Evolutionary conservation across 441 rosid genomes (phyloP).

Genomic region (Metrosideros polymorpha): DNA sequence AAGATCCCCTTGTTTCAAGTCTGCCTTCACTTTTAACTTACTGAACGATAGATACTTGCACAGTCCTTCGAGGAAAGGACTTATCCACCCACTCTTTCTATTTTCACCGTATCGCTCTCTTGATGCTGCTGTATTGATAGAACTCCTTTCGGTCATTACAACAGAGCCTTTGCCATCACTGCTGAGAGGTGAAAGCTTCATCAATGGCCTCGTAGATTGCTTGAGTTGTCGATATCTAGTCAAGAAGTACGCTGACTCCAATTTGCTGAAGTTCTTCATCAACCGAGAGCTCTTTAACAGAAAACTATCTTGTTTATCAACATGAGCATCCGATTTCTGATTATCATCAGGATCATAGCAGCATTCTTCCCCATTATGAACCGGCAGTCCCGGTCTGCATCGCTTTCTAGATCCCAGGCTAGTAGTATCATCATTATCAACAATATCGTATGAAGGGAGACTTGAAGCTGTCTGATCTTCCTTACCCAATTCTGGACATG

Average conservation of each 20-base stretch:
- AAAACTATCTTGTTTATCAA: conserved; percentile 40
- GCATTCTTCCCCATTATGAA: conserved; percentile 28
- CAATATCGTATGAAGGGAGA: conserved; percentile 24
- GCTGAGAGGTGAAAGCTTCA: conserved; percentile 45
- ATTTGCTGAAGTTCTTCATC: conserved; percentile 85
- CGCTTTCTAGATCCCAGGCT: conserved; percentile 66
- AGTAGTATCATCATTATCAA: conserved; percentile 36
- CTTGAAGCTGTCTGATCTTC: conserved; percentile 38
- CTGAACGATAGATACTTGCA: conserved; percentile 86
- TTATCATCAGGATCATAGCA: conserved; percentile 33
- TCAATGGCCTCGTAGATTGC: conserved; percentile 33
- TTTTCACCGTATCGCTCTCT: conserved; percentile 32
- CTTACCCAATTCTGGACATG: conserved; percentile 25
- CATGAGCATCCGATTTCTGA: conserved; percentile 21
- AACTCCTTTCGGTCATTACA: conserved; percentile 71
- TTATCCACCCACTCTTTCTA: conserved; percentile 71
- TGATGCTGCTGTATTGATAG: conserved; percentile 48
- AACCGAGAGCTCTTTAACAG: conserved; percentile 59
- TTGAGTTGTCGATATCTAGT: conserved; percentile 62
- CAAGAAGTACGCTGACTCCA: conserved; percentile 78
- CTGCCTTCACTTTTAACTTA: conserved; percentile 77
- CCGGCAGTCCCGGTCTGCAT: conserved; percentile 36
- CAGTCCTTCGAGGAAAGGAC: conserved; percentile 89
- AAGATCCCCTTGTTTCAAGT: conserved; percentile 87
- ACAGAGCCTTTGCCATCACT: conserved; percentile 72